These are phyloP conservation scores for Populus deltoides DNA, from an alignment of 345 rosid genomes.

Conservation along the genomic window DNA sequence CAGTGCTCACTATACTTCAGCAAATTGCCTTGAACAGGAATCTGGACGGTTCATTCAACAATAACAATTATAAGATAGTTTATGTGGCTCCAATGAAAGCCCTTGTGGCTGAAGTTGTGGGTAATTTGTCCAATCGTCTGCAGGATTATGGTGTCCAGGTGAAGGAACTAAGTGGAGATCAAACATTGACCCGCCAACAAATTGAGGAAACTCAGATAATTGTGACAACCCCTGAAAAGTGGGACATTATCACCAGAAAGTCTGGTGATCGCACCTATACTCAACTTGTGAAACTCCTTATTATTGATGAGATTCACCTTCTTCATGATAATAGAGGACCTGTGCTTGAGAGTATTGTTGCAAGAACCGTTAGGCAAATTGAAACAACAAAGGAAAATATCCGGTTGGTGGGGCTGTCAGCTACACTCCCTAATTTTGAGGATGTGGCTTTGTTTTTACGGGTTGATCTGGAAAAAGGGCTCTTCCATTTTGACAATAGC, in stretches of 20 bases:
- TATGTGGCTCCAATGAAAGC: slow-evolving; percentile 99
- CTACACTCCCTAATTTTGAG: slow-evolving; percentile 90
- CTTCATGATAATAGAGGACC: slow-evolving; percentile 98
- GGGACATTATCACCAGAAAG: slow-evolving; percentile 96
- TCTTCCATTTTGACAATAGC: slow-evolving; percentile 90
- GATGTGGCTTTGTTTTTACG: slow-evolving; percentile 89
- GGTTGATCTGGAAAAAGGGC: slow-evolving; percentile 61
- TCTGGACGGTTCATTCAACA: slow-evolving; percentile 68
- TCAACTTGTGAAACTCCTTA: slow-evolving; percentile 81
- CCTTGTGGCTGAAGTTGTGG: slow-evolving; percentile 93
- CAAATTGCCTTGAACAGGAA: slow-evolving; percentile 64
- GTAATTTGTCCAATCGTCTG: slow-evolving; percentile 81
- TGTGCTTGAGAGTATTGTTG: slow-evolving; percentile 96
- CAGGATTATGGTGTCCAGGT: slow-evolving; percentile 71
- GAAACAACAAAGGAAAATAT: slow-evolving; percentile 90
- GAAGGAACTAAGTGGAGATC: slow-evolving; percentile 93
- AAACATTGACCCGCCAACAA: slow-evolving; percentile 82
- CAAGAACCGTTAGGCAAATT: slow-evolving; percentile 91
- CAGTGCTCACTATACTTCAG: slow-evolving; percentile 93
- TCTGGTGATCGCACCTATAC: slow-evolving; percentile 99
- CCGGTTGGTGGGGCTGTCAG: slow-evolving; percentile 90
- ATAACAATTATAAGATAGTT: slow-evolving; percentile 76
- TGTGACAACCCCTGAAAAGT: slow-evolving; percentile 97
- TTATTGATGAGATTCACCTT: slow-evolving; percentile 93
- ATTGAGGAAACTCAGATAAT: slow-evolving; percentile 95